A percentile compares a stretch with the other conserved stretches of the same genome.
These are phyloP conservation scores for Colletotrichum musicola DNA, from an alignment of 2,329 filamentous ascomycete genomes.

Conservation along the genomic window DNA sequence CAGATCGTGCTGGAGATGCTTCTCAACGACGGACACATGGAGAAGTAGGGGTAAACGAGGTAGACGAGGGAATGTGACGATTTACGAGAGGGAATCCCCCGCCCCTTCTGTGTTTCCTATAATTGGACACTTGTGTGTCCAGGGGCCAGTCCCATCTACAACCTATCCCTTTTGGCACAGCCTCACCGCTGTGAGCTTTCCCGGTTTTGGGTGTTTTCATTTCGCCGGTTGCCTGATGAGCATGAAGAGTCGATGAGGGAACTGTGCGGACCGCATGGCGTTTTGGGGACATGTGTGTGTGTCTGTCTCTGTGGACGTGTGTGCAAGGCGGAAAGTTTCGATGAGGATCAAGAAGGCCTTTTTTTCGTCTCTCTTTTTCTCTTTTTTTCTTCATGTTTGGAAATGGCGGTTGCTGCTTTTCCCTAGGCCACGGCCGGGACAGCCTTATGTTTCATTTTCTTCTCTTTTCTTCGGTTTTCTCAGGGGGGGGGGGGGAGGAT, in stretches of 20 bases:
- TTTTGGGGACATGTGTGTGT: background rate
- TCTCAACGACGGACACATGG: conserved; percentile 85
- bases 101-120: conserved; percentile 3
- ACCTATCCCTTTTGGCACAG: background rate
- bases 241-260: conserved; percentile 14
- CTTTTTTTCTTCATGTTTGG: conserved; percentile 19
- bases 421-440: conserved; percentile 24
- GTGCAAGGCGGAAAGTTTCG: background rate
- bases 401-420: conserved; percentile 10
- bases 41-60: conserved; percentile 51
- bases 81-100: conserved; percentile 12
- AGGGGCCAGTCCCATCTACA: background rate
- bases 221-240: background rate
- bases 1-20: conserved; percentile 94
- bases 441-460: background rate
- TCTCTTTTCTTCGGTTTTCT: background rate
- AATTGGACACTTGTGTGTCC: background rate
- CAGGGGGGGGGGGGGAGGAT: background rate
- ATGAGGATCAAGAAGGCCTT: conserved; percentile 10
- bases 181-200: background rate
- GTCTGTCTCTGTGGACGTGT: background rate
- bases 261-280: conserved; percentile 26
- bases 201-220: background rate
- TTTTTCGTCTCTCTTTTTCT: background rate
- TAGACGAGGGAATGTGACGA: background rate